Base-by-base conservation (phyloP, 2,329 filamentous ascomycete genomes). In the Seiridium cupressi region DNA sequence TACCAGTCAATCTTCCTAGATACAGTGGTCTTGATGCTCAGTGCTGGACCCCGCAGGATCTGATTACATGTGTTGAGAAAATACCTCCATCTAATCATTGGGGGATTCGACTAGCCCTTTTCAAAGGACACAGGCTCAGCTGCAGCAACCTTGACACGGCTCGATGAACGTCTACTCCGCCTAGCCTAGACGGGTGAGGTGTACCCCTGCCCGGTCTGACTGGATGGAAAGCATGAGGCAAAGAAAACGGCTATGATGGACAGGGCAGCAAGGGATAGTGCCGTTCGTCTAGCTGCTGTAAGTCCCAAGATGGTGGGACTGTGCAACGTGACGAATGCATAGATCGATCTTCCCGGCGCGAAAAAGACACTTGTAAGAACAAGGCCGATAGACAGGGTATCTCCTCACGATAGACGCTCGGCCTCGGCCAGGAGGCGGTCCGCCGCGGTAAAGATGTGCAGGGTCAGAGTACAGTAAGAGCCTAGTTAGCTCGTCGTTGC, bases 311-410 rank as follows among this genome's bases (percentile, higher is more conserved):
- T 34, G 54, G 54, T 57, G 54, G 54, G 54, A 46, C 34, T 40
- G 54, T 57, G 32, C 54, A 35, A 57, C 54, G 54, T 57, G 54
- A 57, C 51, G 35, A 35, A 47, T 35, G 31, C n/a, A 13, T 36
- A 57, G 54, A 57, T 57, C 54, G 54, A 57, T 57, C 54, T 26
- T 57, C 26, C 54, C 54, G 42, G 31, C 26, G 40, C 34, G 40
- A 47, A 34, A 9, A 36, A 31, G 47, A 42, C 13, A 42, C 38
- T 42, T 13, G 13, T 8, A 2, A 13, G 38, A 42, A 13, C 7
- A 42, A 42, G 13, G 38, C 38, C 38, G 38, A 42, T 8, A 42
- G 13, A 7, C 38, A 42, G 38, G 38, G 38, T 42, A 26, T 26
- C 18, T 26, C 18, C 18, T 26, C 18, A 26, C 18, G 18, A 26